These are phyloP conservation scores for Kodamaea hsintzibuensis DNA, from an alignment of 805 yeast species.

Conservation along the genomic window DNA sequence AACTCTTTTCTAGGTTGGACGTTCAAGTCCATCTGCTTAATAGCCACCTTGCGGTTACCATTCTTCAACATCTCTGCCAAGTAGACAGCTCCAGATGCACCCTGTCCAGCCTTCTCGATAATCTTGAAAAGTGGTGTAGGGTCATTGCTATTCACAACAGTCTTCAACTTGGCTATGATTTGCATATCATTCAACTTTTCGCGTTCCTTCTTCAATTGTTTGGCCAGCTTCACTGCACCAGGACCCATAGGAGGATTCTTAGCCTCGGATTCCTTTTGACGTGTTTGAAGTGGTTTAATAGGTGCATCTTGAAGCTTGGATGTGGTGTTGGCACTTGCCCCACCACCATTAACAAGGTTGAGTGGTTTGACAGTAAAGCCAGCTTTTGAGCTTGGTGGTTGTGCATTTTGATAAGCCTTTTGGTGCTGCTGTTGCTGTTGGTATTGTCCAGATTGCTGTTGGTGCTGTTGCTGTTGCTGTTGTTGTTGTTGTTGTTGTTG, in stretches of 20 bases:
- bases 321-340: slow-evolving; percentile 8
- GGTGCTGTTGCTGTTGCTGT: slow-evolving; percentile 4
- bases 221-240: slow-evolving; percentile 32
- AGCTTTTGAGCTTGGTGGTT: slow-evolving; percentile 3
- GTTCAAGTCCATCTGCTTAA: slow-evolving; percentile 91
- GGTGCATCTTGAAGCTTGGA: slow-evolving; percentile 17
- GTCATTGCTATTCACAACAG: slow-evolving; percentile 80
- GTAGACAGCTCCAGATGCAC: slow-evolving; percentile 96
- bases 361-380: slow-evolving; percentile 14
- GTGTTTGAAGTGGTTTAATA: slow-evolving; percentile 29
- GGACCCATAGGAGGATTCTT: slow-evolving; percentile 12
- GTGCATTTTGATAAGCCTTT: neutral
- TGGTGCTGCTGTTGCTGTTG: neutral
- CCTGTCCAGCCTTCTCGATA: slow-evolving; percentile 91
- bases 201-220: slow-evolving; percentile 41
- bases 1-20: slow-evolving; percentile 93
- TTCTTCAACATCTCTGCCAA: slow-evolving; percentile 67
- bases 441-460: slow-evolving; percentile 4
- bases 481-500: slow-evolving; percentile 8
- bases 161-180: slow-evolving; percentile 73
- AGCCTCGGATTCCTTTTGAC: slow-evolving; percentile 10
- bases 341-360: slow-evolving; percentile 9
- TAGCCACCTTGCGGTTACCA: slow-evolving; percentile 76
- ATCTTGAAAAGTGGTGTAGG: slow-evolving; percentile 82
- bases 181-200: slow-evolving; percentile 79